Conservation (phyloP, 2,329 filamentous ascomycete species). For the Phaeosphaeria sp. region DNA sequence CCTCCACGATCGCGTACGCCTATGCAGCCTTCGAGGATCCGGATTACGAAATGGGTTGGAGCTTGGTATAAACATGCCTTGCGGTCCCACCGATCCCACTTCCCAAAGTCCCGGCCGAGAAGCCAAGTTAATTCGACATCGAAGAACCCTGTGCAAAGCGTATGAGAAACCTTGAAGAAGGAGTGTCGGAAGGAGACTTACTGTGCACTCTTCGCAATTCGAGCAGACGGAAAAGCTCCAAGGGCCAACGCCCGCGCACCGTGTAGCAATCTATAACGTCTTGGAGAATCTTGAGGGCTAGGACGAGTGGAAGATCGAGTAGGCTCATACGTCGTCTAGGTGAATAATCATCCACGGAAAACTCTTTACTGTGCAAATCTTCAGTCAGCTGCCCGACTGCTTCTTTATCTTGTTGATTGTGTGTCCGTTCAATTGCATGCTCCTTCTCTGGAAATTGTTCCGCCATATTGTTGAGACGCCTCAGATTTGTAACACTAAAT, state of each 20-base stretch:
- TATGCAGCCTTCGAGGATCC: not conserved
- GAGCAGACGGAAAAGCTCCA: not conserved
- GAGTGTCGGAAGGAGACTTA: not conserved
- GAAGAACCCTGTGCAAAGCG: not conserved
- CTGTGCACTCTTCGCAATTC: not conserved
- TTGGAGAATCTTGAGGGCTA: conserved; percentile 6
- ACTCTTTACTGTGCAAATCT: not conserved
- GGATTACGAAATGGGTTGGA: not conserved
- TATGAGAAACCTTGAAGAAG: too few relatives aligned
- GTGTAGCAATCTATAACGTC: not conserved
- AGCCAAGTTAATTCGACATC: not conserved
- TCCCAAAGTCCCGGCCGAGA: not conserved
- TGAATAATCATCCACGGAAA: not conserved
- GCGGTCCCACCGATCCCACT: not conserved
- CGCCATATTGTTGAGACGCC: not conserved
- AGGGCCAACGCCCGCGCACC: not conserved
- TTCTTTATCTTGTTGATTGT: not conserved
- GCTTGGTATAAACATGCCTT: not conserved
- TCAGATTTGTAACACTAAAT: too few relatives aligned
- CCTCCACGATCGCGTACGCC: not conserved
- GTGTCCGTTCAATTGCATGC: not conserved
- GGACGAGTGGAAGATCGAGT: conserved; percentile 7
- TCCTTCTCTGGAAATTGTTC: not conserved
- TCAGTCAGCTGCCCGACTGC: not conserved
- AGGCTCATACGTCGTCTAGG: not conserved